These are phyloP conservation scores for Cutaneotrichosporon mucoides DNA, from an alignment of 1,284 basidiomycete genomes.

Conservation along the genomic window DNA sequence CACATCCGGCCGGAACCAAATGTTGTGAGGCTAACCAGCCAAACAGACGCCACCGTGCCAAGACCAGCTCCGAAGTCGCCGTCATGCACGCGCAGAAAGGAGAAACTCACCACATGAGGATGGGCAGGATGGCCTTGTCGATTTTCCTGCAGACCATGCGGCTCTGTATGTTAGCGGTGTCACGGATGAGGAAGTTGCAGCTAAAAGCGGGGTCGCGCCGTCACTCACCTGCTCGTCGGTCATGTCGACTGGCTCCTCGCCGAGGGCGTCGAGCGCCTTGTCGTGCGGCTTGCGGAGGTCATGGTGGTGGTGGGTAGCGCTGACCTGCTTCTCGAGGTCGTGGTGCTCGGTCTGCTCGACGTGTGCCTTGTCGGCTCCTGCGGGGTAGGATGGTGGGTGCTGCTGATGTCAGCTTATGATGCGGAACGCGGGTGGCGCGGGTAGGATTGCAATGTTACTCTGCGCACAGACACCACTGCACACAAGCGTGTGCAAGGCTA, in stretches of 20 bases:
- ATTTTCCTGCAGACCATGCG: conserved; percentile 24
- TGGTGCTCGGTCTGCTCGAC: conserved; percentile 1
- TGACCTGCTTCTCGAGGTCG: not conserved
- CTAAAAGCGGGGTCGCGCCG: too few relatives aligned
- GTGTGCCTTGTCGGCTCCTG: not conserved
- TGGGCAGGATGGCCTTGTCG: conserved; percentile 33
- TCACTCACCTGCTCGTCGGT: conserved; percentile 31
- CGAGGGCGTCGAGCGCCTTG: conserved; percentile 25
- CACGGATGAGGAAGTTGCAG: conserved; percentile 9
- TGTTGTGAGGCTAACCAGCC: too few relatives aligned
- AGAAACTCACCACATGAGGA: conserved; percentile 33
- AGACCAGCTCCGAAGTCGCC: too few relatives aligned
- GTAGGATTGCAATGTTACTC: too few relatives aligned
- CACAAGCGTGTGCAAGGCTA: too few relatives aligned
- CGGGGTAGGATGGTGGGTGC: not conserved
- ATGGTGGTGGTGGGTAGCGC: not conserved
- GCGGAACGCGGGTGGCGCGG: too few relatives aligned
- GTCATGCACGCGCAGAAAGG: too few relatives aligned
- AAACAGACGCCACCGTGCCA: too few relatives aligned
- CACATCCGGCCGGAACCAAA: too few relatives aligned
- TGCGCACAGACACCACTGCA: too few relatives aligned
- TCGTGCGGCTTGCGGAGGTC: conserved; percentile 14
- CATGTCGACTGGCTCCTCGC: conserved; percentile 25
- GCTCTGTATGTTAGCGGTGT: conserved; percentile 6
- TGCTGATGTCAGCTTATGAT: not conserved